These are phyloP conservation scores for Didymosphaeria variabile DNA, from an alignment of 2,329 filamentous ascomycete genomes.

Conservation along the genomic window DNA sequence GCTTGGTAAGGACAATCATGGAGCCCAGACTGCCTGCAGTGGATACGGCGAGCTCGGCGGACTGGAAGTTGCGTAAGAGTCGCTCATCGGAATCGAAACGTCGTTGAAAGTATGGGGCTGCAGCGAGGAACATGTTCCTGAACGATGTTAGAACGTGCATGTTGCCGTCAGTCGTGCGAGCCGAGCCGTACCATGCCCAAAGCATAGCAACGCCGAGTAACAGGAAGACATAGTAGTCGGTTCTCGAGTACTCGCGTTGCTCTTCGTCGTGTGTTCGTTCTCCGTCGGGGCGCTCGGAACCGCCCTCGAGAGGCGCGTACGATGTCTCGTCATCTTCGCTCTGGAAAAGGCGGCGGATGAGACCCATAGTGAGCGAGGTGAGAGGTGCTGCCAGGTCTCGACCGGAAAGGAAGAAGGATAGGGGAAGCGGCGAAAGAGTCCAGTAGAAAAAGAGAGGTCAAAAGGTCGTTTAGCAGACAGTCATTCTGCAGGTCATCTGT, in stretches of 20 bases:
- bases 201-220: conserved; percentile 92
- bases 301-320: conserved; percentile 52
- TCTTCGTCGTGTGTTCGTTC: conserved; percentile 40
- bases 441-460: conserved; percentile 9
- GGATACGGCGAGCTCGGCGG: conserved; percentile 85
- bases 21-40: conserved; percentile 82
- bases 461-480: conserved; percentile 22
- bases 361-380: conserved; percentile 41
- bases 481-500: conserved; percentile 29
- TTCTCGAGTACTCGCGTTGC: conserved; percentile 74
- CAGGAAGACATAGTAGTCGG: conserved; percentile 86
- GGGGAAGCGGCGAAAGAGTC: conserved; percentile 22
- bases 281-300: conserved; percentile 45
- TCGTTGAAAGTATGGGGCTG: conserved; percentile 88
- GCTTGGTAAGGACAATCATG: conserved; percentile 78
- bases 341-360: conserved; percentile 43
- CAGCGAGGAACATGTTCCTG: conserved; percentile 98
- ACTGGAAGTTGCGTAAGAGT: conserved; percentile 85
- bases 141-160: conserved; percentile 21
- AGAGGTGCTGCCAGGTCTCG: not conserved
- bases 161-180: not conserved
- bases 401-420: not conserved
- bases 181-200: conserved; percentile 82
- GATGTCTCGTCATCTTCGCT: conserved; percentile 34
- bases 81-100: conserved; percentile 77